Base-by-base conservation (phyloP, 305 asterid species). In the Striga hermonthica region DNA sequence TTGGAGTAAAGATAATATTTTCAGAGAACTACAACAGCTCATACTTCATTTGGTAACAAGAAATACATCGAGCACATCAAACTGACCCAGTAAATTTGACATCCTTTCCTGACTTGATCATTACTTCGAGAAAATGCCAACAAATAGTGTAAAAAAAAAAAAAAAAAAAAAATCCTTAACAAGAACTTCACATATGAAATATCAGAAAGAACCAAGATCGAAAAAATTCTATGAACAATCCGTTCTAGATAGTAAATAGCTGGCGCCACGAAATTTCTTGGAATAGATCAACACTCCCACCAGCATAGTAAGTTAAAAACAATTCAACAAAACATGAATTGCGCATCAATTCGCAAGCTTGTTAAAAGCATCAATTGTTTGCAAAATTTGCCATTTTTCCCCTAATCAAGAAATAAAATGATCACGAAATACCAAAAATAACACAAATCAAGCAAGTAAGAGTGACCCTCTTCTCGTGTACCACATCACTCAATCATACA, bases 401-500 rank as follows among this genome's bases (percentile, higher is more conserved):
- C n/a, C 50, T 1, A 52, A 52, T 14, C 11, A 13, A 45, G 31
- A 22, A 22, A 22, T 22, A 22, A 62, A 64, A 43, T 34, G 9
- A 40, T 53, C 50, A 60, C 38, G 28, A 63, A 64, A 70, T 6
- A 15, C 44, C 60, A 68, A 57, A 11, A 49, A 12, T 22, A 55
- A 45, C 68, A n/a, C 62, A 16, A 22, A 5, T n/a, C 8, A n/a
- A 62, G 35, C 40, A 13, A 48, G 67, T 6, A 15, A 31, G 43
- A 31, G 16, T 9, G 56, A 53, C 8, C 4, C 4, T 15, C 16
- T 4, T 4, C 64, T 6, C 64, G 5, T 37, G 38, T 57, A 60
- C 22, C 65, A 41, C 66, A 59, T 11, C 22, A 45, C 69, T 72
- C 66, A 71, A 43, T 65, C 72, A 60, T 9, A 64, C 68, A 60